Conservation (phyloP, 805 yeast species). For the Kuraishia piskuri region DNA sequence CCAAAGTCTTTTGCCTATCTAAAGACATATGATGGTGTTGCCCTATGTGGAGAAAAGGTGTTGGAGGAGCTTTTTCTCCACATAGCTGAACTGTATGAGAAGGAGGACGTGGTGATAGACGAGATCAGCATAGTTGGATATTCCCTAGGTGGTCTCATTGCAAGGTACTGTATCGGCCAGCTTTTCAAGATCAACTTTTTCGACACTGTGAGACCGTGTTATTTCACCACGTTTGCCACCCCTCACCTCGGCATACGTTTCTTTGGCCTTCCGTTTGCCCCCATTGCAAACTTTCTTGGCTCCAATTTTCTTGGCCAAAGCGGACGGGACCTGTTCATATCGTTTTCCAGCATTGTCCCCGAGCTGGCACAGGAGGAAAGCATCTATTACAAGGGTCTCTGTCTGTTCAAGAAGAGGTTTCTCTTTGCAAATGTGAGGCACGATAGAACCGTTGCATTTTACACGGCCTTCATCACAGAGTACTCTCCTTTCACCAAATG, state of each 20-base stretch:
- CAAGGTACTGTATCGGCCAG: constrained; percentile 64
- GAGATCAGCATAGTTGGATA: constrained; percentile 78
- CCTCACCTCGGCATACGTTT: constrained; percentile 64
- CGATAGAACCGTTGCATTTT: constrained; percentile 85
- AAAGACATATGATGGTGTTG: constrained; percentile 81
- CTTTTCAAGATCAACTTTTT: constrained; percentile 41
- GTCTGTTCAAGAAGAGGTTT: constrained; percentile 45
- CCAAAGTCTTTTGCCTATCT: constrained; percentile 60
- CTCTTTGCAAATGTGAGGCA: constrained; percentile 68
- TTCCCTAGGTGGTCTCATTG: constrained; percentile 81
- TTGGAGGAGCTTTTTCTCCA: constrained; percentile 52
- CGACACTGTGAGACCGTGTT: constrained; percentile 47
- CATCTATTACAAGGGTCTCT: constrained; percentile 45
- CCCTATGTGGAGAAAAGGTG: constrained; percentile 61
- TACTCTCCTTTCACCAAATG: constrained; percentile 64
- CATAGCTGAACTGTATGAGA: constrained; percentile 25
- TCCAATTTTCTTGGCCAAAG: constrained; percentile 50
- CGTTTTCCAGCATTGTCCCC: constrained; percentile 36
- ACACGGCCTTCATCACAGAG: constrained; percentile 69
- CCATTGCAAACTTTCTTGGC: constrained; percentile 43
- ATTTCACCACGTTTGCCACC: constrained; percentile 66
- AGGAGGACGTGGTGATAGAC: constrained; percentile 23
- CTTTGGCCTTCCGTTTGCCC: constrained; percentile 26
- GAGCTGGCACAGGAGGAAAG: constrained; percentile 45
- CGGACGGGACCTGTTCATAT: constrained; percentile 67